phyloP scores from a whole-genome alignment of 768 basidiomycete species.

The Collybiopsis confluens region DNA sequence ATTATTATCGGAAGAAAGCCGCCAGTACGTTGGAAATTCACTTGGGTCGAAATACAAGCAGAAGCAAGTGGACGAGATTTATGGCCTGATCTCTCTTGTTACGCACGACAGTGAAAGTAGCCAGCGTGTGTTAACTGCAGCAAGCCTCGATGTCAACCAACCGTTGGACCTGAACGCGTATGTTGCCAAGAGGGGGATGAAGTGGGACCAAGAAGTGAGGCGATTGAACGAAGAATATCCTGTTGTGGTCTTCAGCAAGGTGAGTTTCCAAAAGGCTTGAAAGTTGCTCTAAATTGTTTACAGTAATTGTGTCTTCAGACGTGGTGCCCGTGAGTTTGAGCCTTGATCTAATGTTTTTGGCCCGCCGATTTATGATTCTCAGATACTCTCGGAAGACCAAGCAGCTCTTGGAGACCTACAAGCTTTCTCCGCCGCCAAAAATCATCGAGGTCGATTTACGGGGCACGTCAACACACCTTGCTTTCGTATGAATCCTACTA shows the following conservation, averaged over 20 bases:
- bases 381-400: slow-evolving; percentile 64
- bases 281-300: neutral
- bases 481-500: neutral
- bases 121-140: slow-evolving; percentile 34
- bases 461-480: slow-evolving; percentile 32
- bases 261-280: slow-evolving; percentile 23
- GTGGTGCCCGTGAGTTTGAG: slow-evolving; percentile 63
- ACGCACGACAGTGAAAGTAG: slow-evolving; percentile 38
- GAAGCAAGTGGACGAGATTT: slow-evolving; percentile 51
- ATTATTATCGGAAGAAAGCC: neutral
- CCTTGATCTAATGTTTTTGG: too few relatives aligned
- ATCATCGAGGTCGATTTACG: slow-evolving; percentile 75
- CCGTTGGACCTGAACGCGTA: slow-evolving; percentile 53
- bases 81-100: slow-evolving; percentile 66
- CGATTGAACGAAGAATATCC: slow-evolving; percentile 49
- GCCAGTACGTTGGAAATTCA: too few relatives aligned
- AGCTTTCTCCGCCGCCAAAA: slow-evolving; percentile 59
- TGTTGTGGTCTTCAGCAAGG: slow-evolving; percentile 81
- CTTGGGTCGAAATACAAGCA: too few relatives aligned
- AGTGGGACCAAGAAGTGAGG: slow-evolving; percentile 41
- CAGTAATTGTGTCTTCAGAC: slow-evolving; percentile 37
- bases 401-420: slow-evolving; percentile 54
- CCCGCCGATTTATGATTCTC: too few relatives aligned
- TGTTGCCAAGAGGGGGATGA: slow-evolving; percentile 37
- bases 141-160: slow-evolving; percentile 40